Evolutionary conservation across 2,329 filamentous ascomycete species (phyloP).

Genomic region (Pyrenochaeta sp.): DNA sequence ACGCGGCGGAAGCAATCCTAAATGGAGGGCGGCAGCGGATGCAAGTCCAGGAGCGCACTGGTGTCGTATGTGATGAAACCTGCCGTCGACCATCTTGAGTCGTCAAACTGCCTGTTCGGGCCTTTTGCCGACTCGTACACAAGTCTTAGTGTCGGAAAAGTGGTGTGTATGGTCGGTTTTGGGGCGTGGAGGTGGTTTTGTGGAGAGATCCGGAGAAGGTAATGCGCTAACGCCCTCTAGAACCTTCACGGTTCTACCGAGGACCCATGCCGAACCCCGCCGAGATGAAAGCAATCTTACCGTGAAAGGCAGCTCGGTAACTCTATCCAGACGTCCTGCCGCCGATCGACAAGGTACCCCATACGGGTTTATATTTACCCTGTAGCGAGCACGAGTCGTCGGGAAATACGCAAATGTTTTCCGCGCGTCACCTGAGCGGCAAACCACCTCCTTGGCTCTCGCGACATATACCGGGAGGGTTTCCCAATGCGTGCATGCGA

Average conservation of each 20-base stretch:
- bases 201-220: slow-evolving; percentile 27
- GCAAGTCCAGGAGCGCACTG: slow-evolving; percentile 16
- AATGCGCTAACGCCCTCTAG: slow-evolving; percentile 7
- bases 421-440: slow-evolving; percentile 13
- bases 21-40: slow-evolving; percentile 23
- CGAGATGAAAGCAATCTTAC: slow-evolving; percentile 7
- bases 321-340: slow-evolving; percentile 14
- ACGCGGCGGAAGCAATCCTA: slow-evolving; percentile 22
- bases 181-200: slow-evolving; percentile 19
- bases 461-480: slow-evolving; percentile 24
- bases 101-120: slow-evolving; percentile 6
- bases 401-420: slow-evolving; percentile 8
- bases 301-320: slow-evolving; percentile 3
- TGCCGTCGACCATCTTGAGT: slow-evolving; percentile 12
- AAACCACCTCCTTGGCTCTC: slow-evolving; percentile 17
- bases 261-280: slow-evolving; percentile 3
- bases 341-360: slow-evolving; percentile 11
- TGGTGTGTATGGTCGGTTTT: slow-evolving; percentile 8
- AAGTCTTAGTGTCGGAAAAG: slow-evolving; percentile 4
- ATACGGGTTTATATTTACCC: slow-evolving; percentile 19
- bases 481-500: slow-evolving; percentile 24
- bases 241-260: neutral
- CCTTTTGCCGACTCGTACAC: slow-evolving; percentile 11
- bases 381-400: slow-evolving; percentile 16
- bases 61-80: too few relatives aligned